Evolutionary conservation across 192 early-diverging fungal species (phyloP), one percentile per base, ranked within the genome.

Genomic region (Backusella tuberculispora): DNA sequence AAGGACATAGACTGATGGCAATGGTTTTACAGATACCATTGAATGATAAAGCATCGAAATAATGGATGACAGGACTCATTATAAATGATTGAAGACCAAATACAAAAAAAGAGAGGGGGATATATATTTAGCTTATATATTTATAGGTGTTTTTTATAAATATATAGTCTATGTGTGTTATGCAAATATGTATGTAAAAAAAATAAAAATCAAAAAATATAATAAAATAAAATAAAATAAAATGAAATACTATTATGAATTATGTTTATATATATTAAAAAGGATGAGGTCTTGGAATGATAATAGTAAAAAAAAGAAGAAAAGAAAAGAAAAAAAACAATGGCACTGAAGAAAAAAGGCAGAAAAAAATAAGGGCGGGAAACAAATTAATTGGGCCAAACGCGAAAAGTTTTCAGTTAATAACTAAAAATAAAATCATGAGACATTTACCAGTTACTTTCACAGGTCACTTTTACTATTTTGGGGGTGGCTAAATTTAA

Each of bases 1-100:
- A 86, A 43, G 98, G 95, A 82, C 98, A 99, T 69, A 97, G 76
- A 19, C 95, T 89, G 67, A 98, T 85, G 41, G 94, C 90, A 65
- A 96, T 90, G 53, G 87, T 89, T 47, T 81, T 84, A 82, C 98
- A 99, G 72, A 98, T 92, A 75, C 91, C 89, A 87, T 96, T 91
- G 81, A 98, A 99, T 75, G 85, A 91, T 46, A 94, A 94, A 77
- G 97, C 96, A 69, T 78, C 69, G 44, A 83, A 79, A 42, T 66
- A 42, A 67, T 78, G 76, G 8, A 64, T 71, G 50, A 76, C 69
- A 64, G 60, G 40, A 10, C 70, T 74, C 79, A 80, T 80, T n/a
- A 24, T 60, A 60, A 34, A 34, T 34, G 4, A 43, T 43, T 43
- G 42, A 5, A 43, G 10, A 34, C 29, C 29, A 43, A 43, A 43